These are phyloP conservation scores for Plectranthus barbatus DNA, from an alignment of 257 asterid species.

Conservation along the genomic window DNA sequence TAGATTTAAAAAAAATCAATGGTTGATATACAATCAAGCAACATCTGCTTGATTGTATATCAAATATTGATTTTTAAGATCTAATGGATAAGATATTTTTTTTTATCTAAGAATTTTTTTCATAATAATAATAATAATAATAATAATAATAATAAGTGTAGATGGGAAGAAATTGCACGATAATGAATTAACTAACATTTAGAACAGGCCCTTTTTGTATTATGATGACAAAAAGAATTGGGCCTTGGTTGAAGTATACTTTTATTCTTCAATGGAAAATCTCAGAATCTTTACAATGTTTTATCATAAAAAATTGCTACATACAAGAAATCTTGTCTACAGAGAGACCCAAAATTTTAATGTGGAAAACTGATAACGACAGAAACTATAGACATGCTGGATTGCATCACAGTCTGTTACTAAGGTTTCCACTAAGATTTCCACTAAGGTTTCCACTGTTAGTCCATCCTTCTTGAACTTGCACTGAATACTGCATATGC, in stretches of 20 bases:
- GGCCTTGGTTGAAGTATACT: not conserved
- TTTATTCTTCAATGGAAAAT: not conserved
- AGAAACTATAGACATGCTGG: not conserved
- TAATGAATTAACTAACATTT: too few relatives aligned
- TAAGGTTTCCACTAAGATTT: slow-evolving; percentile 48
- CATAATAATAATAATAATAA: too few relatives aligned
- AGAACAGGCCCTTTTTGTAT: too few relatives aligned
- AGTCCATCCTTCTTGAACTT: slow-evolving; percentile 99
- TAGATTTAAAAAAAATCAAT: too few relatives aligned
- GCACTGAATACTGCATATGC: slow-evolving; percentile 97
- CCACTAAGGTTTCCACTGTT: slow-evolving; percentile 67
- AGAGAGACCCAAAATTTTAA: not conserved
- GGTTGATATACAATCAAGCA: too few relatives aligned
- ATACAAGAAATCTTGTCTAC: slow-evolving; percentile 10
- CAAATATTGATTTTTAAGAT: too few relatives aligned
- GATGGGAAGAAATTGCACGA: too few relatives aligned
- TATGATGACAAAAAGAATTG: not conserved
- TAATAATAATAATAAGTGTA: too few relatives aligned
- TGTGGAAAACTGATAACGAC: not conserved
- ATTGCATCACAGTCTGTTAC: slow-evolving; percentile 30
- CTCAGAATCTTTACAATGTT: not conserved
- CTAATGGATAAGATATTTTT: too few relatives aligned
- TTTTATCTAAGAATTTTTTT: too few relatives aligned
- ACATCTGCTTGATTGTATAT: too few relatives aligned
- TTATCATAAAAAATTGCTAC: slow-evolving; percentile 16